Evolutionary conservation across 176 grass and related monocot species (phyloP), one percentile per base, ranked within the genome.

Genomic region (Phyllostachys edulis): DNA sequence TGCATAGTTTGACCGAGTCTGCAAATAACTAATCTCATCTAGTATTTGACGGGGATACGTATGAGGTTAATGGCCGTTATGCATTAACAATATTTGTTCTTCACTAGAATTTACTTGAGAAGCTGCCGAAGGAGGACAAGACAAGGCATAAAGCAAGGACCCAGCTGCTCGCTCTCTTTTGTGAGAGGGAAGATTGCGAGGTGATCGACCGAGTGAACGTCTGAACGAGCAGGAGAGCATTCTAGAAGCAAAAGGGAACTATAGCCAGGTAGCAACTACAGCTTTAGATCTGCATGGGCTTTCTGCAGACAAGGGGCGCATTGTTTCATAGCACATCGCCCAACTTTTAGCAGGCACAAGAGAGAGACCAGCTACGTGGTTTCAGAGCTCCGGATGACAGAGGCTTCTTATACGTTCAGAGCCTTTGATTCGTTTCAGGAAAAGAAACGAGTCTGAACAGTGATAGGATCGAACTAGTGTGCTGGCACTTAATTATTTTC

Each of bases 141-240:
- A 23, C 21, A 11, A 23, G 23, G 9, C 21, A 23, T 11, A 59
- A 59, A 23, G 55, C 55, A 59, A 21, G 55, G 14, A 32, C 26
- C 36, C 67, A 77, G 38, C 40, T 47, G 60, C 52, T 61, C 20
- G 27, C 21, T 45, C 62, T 63, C 73, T 72, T 88, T 78, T 83
- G 87, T 84, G 67, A 36, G 44, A 10, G 9, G 37, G 38, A 88
- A 88, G 87, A 79, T 65, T 79, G 37, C 75, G 55, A 84, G 18
- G 24, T 3, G 73, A 75, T 69, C 8, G 69, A 71, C 4, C 27
- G 20, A 50, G n/a, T 4, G 69, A 87, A 34, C 32, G 32, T 34
- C 32, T 34, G 32, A 34, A 37, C 57, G 0, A 61, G 66, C 40
- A 24, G 72, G 41, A 42, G 7, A 51, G 55, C 67, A 47, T 78